Evolutionary conservation across 2,329 filamentous ascomycete species (phyloP).

Genomic region (Periglandula ipomoeae): DNA sequence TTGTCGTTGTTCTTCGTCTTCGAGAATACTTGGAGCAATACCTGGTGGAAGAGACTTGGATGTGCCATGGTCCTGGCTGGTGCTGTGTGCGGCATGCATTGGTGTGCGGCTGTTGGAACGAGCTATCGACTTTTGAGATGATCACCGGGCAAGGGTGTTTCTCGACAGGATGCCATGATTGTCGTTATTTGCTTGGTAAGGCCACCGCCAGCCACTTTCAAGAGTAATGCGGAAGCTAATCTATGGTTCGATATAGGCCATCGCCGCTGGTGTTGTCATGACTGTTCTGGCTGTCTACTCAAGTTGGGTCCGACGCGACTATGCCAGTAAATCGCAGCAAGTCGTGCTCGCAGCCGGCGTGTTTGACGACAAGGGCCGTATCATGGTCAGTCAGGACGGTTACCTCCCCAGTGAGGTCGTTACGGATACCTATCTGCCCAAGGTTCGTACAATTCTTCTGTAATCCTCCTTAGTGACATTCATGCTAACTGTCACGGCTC

Average conservation of each 20-base stretch:
- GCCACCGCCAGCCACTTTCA: too few relatives aligned
- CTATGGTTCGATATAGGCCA: conserved; percentile 35
- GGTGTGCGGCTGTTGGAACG: conserved; percentile 66
- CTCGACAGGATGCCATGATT: conserved; percentile 28
- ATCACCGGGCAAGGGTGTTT: conserved; percentile 18
- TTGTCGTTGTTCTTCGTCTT: conserved; percentile 70
- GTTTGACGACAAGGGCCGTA: conserved; percentile 56
- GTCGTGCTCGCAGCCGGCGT: conserved; percentile 51
- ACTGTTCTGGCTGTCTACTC: conserved; percentile 38
- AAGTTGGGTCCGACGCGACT: conserved; percentile 36
- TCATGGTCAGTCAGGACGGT: conserved; percentile 63
- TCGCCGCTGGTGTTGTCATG: conserved; percentile 52
- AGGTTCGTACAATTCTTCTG: conserved; percentile 27
- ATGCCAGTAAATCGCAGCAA: conserved; percentile 51
- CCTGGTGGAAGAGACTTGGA: conserved; percentile 62
- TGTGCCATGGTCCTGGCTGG: conserved; percentile 60
- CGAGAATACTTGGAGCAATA: conserved; percentile 64
- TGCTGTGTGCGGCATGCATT: conserved; percentile 82
- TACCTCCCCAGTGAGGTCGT: conserved; percentile 65
- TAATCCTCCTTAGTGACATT: background rate
- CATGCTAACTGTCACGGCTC: background rate
- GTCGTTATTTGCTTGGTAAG: conserved; percentile 63
- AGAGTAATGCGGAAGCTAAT: background rate
- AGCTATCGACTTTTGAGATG: conserved; percentile 46
- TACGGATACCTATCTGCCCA: conserved; percentile 66